Conservation (phyloP, 2,329 filamentous ascomycete genomes). For the Gnomoniopsis sp. region DNA sequence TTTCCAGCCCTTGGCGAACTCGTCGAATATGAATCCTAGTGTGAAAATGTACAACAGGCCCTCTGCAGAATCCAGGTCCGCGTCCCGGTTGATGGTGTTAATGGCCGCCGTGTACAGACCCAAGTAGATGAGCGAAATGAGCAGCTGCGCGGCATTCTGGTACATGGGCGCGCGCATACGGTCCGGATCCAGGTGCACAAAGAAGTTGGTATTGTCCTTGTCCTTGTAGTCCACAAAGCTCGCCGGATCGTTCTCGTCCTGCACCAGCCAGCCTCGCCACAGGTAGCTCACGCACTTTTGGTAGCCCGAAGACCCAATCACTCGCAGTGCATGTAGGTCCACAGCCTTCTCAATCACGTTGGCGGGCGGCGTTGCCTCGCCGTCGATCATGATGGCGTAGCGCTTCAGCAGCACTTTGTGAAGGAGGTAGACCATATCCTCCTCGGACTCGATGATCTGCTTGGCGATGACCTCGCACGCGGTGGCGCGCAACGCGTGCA, state of each 20-base stretch:
- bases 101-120: conserved; percentile 85
- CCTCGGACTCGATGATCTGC: conserved; percentile 77
- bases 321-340: conserved; percentile 80
- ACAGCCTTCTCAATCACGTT: conserved; percentile 94
- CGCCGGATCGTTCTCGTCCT: conserved; percentile 87
- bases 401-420: conserved; percentile 81
- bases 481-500: conserved; percentile 73
- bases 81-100: conserved; percentile 85
- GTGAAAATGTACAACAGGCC: conserved; percentile 87
- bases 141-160: conserved; percentile 84
- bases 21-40: conserved; percentile 84
- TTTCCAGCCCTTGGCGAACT: conserved; percentile 87
- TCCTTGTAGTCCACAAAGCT: conserved; percentile 84
- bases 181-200: conserved; percentile 85
- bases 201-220: conserved; percentile 74
- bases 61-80: conserved; percentile 82
- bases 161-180: conserved; percentile 90
- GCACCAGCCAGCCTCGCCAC: conserved; percentile 95
- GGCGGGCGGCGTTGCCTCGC: conserved; percentile 66
- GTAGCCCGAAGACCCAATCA: conserved; percentile 91
- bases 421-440: conserved; percentile 74
- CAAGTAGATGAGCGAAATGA: conserved; percentile 80
- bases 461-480: conserved; percentile 95
- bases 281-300: conserved; percentile 92
- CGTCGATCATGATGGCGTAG: conserved; percentile 76